Conservation (phyloP, 2,329 filamentous ascomycete genomes). For the Pseudogymnoascus sp. region DNA sequence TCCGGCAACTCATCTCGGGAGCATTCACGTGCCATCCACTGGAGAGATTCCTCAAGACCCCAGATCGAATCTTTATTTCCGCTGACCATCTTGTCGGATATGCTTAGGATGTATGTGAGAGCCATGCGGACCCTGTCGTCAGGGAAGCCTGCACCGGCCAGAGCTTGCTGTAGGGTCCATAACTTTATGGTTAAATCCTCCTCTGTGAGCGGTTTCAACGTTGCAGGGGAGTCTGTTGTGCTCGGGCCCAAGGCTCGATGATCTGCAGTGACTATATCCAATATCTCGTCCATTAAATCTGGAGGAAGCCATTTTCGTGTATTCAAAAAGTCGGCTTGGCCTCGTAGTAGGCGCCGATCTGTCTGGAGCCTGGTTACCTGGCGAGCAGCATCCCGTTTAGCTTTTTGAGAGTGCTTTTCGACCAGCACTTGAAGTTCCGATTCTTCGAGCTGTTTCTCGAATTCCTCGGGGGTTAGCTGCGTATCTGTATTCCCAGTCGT, state of each 20-base stretch:
- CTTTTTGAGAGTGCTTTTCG: constrained; percentile 73
- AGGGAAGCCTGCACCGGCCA: constrained; percentile 62
- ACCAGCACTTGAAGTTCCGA: constrained; percentile 83
- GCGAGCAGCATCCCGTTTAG: constrained; percentile 67
- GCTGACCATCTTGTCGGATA: constrained; percentile 51
- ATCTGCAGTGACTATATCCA: constrained; percentile 64
- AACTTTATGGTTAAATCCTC: constrained; percentile 72
- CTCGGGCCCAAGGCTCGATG: constrained; percentile 41
- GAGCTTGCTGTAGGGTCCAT: constrained; percentile 73
- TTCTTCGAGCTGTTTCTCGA: constrained; percentile 80
- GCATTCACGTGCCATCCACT: constrained; percentile 82
- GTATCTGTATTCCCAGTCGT: constrained; percentile 19
- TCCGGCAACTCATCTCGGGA: constrained; percentile 58
- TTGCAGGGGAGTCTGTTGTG: constrained; percentile 23
- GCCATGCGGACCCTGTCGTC: constrained; percentile 52
- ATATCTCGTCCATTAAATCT: constrained; percentile 68
- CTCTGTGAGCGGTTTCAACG: constrained; percentile 50
- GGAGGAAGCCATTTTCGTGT: constrained; percentile 70
- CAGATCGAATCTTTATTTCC: constrained; percentile 60
- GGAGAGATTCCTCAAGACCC: constrained; percentile 79
- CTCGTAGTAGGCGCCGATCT: constrained; percentile 71
- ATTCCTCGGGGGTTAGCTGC: constrained; percentile 69
- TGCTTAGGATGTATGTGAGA: constrained; percentile 57
- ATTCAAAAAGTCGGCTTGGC: constrained; percentile 66
- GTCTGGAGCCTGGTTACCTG: constrained; percentile 74